Evolutionary conservation across 2,329 filamentous ascomycete genomes (phyloP), one percentile per base, ranked within the genome.

Genomic region (Aureobasidium sp.): DNA sequence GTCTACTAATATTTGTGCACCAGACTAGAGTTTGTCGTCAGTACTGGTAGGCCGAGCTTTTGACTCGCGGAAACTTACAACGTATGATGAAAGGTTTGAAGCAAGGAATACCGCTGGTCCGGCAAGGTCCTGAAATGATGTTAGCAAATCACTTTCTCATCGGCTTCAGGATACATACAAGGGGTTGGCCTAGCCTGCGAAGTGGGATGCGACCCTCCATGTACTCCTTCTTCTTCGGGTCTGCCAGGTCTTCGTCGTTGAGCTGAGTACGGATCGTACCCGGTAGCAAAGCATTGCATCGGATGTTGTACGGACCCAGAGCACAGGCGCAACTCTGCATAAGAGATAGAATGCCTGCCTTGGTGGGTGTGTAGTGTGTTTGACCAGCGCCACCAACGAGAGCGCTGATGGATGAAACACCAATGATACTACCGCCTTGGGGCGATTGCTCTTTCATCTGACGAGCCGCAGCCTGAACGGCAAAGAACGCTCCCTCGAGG

Each of bases 331-430:
- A 86, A 66, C 87, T 90, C 77, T 96, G 91, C 84, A 95, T 94
- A 48, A 96, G 79, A 51, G 85, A 89, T 41, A 90, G 72, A 2
- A 96, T 82, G 2, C 90, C 91, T 0, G 91, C 90, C 75, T 96
- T 96, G 17, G 91, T 95, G 11, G 91, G 89, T 17, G 91, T 95
- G 75, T 95, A 96, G 72, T 96, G 91, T 29, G 85, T 87, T 77
- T 95, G 91, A 51, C 82, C 79, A 0, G 87, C 89, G 47, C 90
- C 91, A 41, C 91, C 91, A 0, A 91, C 88, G 14, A 91, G 82
- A 0, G 88, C 89, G 20, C 82, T 86, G 70, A 91, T 90, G 66
- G 85, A 88, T 8, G 84, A 87, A 42, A 92, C 80, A 60, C 84
- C 88, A 66, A 91, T 93, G 69, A 96, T 94, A 68, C 84, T 87